Conservation (phyloP, 208 protist species). For the Leishmania amazonensis region DNA sequence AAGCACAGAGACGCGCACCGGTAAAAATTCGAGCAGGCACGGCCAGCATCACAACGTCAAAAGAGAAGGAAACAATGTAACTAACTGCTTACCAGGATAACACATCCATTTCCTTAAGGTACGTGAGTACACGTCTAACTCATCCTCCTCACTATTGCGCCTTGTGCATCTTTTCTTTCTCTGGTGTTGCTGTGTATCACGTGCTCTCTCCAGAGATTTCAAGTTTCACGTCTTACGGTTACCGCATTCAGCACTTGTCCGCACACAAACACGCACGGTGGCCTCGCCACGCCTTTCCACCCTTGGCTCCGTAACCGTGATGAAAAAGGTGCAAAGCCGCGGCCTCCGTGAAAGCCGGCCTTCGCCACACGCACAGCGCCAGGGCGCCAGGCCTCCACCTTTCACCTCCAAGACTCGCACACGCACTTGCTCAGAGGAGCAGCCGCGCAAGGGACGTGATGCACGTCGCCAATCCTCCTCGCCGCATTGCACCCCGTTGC, state of each 20-base stretch:
- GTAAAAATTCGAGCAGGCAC: background rate
- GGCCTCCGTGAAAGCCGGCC: background rate
- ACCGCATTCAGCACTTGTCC: background rate
- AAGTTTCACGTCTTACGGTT: background rate
- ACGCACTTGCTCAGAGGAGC: background rate
- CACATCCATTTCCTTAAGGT: background rate
- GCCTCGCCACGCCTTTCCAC: background rate
- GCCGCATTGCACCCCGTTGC: background rate
- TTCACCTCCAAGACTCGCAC: background rate
- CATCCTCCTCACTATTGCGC: slow-evolving; percentile 2
- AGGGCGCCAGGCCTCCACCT: background rate
- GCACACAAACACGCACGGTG: background rate
- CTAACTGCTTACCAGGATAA: background rate
- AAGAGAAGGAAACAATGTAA: slow-evolving; percentile 2
- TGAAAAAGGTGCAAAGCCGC: background rate
- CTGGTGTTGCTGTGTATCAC: slow-evolving; percentile 8
- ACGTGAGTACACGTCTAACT: background rate
- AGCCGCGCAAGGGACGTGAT: background rate
- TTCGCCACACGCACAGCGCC: slow-evolving; percentile 1
- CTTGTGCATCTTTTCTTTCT: background rate
- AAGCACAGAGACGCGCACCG: background rate
- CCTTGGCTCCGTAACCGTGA: background rate
- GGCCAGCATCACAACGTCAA: background rate
- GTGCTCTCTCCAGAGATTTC: background rate
- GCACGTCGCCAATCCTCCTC: background rate